These are phyloP conservation scores for Pythium brachiatum DNA, from an alignment of 352 stramenopile species.

Conservation along the genomic window DNA sequence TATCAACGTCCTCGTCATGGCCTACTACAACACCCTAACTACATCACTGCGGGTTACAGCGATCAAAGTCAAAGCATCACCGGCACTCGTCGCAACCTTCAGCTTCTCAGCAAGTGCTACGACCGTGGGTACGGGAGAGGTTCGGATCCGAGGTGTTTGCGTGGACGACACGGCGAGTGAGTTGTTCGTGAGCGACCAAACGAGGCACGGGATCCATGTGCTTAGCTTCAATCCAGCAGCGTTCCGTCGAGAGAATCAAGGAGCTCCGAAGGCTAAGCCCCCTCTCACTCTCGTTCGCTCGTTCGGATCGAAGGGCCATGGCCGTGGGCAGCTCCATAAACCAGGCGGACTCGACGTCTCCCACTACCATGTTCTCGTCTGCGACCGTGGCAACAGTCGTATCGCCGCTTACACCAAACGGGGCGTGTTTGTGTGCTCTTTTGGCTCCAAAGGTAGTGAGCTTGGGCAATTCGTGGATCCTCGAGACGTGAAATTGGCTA, in stretches of 20 bases:
- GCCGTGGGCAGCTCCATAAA: constrained; percentile 35
- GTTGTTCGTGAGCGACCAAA: constrained; percentile 57
- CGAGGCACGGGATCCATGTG: constrained; percentile 49
- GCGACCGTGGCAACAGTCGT: constrained; percentile 50
- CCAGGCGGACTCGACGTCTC: constrained; percentile 50
- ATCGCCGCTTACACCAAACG: constrained; percentile 57
- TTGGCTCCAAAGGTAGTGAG: constrained; percentile 39
- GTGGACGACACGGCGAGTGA: constrained; percentile 58
- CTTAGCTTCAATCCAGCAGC: constrained; percentile 28
- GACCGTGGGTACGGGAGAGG: no score
- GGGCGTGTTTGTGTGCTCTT: constrained; percentile 42
- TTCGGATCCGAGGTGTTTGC: constrained; percentile 26
- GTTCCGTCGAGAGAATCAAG: constrained; percentile 1
- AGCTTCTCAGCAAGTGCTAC: not conserved
- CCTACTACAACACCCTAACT: not conserved
- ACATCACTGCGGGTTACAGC: no score
- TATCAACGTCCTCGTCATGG: constrained; percentile 10
- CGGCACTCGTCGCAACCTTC: not conserved
- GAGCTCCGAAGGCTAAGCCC: not conserved
- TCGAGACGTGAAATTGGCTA: constrained; percentile 51
- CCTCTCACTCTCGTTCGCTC: constrained; percentile 16
- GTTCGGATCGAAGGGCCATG: constrained; percentile 36
- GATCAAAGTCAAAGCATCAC: not conserved
- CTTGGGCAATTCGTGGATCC: constrained; percentile 44
- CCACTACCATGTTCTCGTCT: constrained; percentile 69